Conservation (phyloP, 805 yeast species). For the Pichia heedii region DNA sequence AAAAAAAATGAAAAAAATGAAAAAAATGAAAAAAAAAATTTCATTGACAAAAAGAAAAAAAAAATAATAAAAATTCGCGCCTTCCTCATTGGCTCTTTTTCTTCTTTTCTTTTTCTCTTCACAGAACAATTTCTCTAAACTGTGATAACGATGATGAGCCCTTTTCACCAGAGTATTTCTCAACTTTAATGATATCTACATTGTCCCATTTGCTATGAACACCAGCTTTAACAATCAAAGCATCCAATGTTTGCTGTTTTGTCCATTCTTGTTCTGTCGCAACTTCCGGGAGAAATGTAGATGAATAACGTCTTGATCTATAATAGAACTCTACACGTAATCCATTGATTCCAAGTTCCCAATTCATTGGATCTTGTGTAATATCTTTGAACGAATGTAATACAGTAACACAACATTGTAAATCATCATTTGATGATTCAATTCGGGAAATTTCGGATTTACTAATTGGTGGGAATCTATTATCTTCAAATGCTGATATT, state of each 20-base stretch:
- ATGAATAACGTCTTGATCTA: constrained; percentile 27
- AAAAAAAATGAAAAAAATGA: not conserved
- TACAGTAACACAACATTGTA: constrained; percentile 57
- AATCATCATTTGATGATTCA: not conserved
- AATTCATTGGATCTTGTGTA: constrained; percentile 43
- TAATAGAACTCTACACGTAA: constrained; percentile 25
- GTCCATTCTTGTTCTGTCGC: constrained; percentile 84
- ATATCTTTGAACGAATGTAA: constrained; percentile 49
- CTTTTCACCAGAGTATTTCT: constrained; percentile 43
- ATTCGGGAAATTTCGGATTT: constrained; percentile 40
- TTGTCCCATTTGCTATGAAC: not conserved
- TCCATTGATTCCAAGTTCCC: constrained; percentile 83
- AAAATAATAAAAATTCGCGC: no score
- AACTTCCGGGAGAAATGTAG: constrained; percentile 88
- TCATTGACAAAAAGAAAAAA: no score
- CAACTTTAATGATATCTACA: constrained; percentile 14
- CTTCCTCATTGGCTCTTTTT: no score
- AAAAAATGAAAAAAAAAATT: not conserved
- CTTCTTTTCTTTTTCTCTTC: no score
- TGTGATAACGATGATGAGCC: not conserved
- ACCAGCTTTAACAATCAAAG: constrained; percentile 72
- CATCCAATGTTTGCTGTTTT: constrained; percentile 56
- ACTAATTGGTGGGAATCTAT: constrained; percentile 62
- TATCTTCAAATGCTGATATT: constrained; percentile 67
- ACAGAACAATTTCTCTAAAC: not conserved